Conservation (phyloP, 495 filamentous ascomycete species). For the Xylaria cubensis region DNA sequence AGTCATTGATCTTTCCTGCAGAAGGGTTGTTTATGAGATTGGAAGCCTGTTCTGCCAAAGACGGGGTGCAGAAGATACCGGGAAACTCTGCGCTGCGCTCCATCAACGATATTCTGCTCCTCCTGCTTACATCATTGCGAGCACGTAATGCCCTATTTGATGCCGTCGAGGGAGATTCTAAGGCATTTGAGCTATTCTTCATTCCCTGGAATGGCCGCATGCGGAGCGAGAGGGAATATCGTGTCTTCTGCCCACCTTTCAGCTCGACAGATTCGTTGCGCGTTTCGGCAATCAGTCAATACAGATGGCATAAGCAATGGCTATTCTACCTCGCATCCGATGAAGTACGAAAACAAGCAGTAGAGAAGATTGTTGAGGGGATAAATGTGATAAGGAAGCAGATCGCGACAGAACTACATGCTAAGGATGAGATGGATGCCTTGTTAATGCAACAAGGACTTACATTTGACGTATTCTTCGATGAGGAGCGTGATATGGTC, state of each 20-base stretch:
- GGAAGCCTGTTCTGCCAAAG: constrained; percentile 43
- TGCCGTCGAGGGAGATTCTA: neutral
- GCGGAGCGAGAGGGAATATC: constrained; percentile 37
- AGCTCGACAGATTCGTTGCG: neutral
- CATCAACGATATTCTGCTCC: constrained; percentile 34
- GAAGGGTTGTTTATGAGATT: constrained; percentile 43
- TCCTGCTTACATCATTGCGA: constrained; percentile 38
- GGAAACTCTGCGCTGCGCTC: constrained; percentile 32
- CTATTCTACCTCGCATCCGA: constrained; percentile 26
- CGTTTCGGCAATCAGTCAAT: constrained; percentile 46
- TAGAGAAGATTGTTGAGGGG: constrained; percentile 22
- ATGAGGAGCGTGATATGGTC: constrained; percentile 26
- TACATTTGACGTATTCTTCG: constrained; percentile 40
- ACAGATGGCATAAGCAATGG: constrained; percentile 44
- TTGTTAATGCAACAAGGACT: constrained; percentile 38
- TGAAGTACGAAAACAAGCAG: constrained; percentile 20
- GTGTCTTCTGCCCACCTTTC: constrained; percentile 42
- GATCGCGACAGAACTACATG: constrained; percentile 26
- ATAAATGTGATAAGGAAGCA: constrained; percentile 10
- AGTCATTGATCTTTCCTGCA: constrained; percentile 30
- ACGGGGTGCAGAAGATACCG: constrained; percentile 29
- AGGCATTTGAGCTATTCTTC: constrained; percentile 36
- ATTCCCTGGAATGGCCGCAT: constrained; percentile 42
- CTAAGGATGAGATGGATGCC: constrained; percentile 14
- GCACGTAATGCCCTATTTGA: constrained; percentile 34